These are phyloP conservation scores for Nymphaea colorata DNA, from an alignment of 164 flowering plant species.

Conservation along the genomic window DNA sequence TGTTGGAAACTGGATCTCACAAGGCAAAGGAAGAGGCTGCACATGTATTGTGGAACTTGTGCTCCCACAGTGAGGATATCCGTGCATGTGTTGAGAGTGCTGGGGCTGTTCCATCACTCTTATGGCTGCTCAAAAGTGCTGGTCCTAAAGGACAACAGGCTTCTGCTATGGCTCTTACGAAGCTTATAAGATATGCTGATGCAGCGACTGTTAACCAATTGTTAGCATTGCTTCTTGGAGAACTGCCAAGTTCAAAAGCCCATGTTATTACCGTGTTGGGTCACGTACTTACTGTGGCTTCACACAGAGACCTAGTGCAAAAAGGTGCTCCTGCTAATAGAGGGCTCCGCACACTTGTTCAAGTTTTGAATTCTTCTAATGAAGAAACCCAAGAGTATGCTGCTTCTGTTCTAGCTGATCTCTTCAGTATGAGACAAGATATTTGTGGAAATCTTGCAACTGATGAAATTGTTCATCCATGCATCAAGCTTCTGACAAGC, in stretches of 20 bases:
- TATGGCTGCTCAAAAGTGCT: conserved; percentile 78
- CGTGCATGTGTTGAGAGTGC: conserved; percentile 94
- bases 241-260: conserved; percentile 51
- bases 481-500: conserved; percentile 78
- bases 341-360: conserved; percentile 68
- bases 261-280: conserved; percentile 63
- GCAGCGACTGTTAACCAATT: conserved; percentile 74
- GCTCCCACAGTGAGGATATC: conserved; percentile 86
- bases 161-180: conserved; percentile 59
- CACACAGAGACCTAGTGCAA: conserved; percentile 50
- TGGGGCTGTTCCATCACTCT: conserved; percentile 61
- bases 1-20: conserved; percentile 66
- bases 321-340: conserved; percentile 66
- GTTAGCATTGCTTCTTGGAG: conserved; percentile 69
- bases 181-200: conserved; percentile 66
- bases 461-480: conserved; percentile 78
- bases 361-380: conserved; percentile 65
- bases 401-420: conserved; percentile 78
- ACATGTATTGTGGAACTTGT: conserved; percentile 56
- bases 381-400: conserved; percentile 80
- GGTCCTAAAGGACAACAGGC: conserved; percentile 72
- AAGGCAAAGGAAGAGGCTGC: conserved; percentile 78
- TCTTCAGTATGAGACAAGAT: conserved; percentile 63
- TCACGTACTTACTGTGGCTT: conserved; percentile 68
- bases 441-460: conserved; percentile 78